Base-by-base conservation (phyloP, 2,329 filamentous ascomycete genomes). In the Xylaria sp. region DNA sequence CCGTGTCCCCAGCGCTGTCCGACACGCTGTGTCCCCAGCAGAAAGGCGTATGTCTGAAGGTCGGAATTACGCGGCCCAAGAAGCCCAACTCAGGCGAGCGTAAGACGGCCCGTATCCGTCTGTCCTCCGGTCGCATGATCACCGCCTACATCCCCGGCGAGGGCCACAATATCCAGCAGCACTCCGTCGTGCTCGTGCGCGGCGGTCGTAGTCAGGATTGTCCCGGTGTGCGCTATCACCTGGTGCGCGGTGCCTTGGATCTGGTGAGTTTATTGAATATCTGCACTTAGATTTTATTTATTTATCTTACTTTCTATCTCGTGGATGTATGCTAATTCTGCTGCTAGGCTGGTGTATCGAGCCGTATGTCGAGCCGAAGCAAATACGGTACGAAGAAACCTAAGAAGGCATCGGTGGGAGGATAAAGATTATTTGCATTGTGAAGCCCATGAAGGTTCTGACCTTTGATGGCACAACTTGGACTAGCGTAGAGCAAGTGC, bases 341-440 rank as follows among this genome's bases (percentile, higher is more conserved):
- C 69, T 62, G 7, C 13, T 72, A 97, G 95, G 93, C 93, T 78
- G 96, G 96, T 85, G 96, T 99, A 73, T 90, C 90, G 26, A 96
- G 90, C 80, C 87, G 96, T 74, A 88, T 92, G 77, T 93, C 90
- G 26, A 93, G 92, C 80, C 88, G 96, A 77, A 97, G 94, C 77
- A 99, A 99, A 83, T 99, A 97, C 79, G 96, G 96, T 69, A 97
- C 96, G 59, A 99, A 99, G 90, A 98, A 97, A 85, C 95, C 96
- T 0, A 98, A 98, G 90, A 90, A 90, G 80, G 90, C 90, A 26
- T 86, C 86, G 0, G 84, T 88, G 44, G 84, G 86, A 71, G 78
- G 74, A 64, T 75, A 72, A 59, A 33, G 17, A 31, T 26, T 11
- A 4, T 57, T 33, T 44, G 6, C 7, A 6, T 44, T 1, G 10